Evolutionary conservation across 345 rosid genomes (phyloP).

Genomic region (Eucalyptus virginea): DNA sequence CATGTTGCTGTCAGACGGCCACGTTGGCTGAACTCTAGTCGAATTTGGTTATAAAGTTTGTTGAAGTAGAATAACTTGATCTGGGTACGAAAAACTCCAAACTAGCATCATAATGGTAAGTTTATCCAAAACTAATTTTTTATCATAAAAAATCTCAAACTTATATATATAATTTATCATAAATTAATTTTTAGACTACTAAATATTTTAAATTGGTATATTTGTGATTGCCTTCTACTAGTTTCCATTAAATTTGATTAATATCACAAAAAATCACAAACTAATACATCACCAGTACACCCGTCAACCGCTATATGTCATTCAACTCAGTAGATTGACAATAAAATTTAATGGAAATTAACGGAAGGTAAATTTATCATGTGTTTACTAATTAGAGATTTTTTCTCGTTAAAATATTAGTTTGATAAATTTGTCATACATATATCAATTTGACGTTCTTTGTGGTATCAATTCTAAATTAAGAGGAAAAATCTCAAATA

Average conservation of each 20-base stretch:
- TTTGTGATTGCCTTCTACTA: rapidly evolving
- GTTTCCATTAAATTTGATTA: no score
- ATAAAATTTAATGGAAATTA: rapidly evolving
- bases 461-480: no score
- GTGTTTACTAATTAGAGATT: no score
- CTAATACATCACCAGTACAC: rapidly evolving
- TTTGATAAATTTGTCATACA: no score
- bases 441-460: no score
- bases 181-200: no score
- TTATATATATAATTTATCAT: no score
- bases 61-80: background rate
- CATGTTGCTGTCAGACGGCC: background rate
- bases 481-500: no score
- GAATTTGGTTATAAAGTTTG: background rate
- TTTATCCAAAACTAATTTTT: no score
- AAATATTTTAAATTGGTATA: no score
- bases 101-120: rapidly evolving
- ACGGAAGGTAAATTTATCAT: rapidly evolving
- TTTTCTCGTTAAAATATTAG: no score
- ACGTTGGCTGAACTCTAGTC: background rate
- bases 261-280: no score
- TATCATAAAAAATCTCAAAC: rapidly evolving
- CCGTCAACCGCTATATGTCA: rapidly evolving
- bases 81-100: rapidly evolving
- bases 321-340: rapidly evolving